These are phyloP conservation scores for Crithidia acanthocephali DNA, from an alignment of 208 protist species.

Conservation along the genomic window DNA sequence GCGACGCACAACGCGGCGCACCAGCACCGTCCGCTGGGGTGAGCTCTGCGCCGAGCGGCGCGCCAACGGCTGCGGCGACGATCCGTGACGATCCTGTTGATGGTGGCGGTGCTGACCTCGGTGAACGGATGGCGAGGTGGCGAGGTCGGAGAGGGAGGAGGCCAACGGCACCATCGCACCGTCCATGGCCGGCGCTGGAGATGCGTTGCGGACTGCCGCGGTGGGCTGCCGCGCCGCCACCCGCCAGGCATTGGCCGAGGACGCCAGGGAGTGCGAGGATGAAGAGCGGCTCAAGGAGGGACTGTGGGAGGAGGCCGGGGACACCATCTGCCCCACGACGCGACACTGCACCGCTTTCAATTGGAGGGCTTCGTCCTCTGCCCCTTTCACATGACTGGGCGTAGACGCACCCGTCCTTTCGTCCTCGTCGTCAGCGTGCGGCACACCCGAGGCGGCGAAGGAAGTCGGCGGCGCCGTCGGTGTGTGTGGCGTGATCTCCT, in stretches of 20 bases:
- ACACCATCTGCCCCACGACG: not conserved
- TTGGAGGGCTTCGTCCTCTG: not conserved
- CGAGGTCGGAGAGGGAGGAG: not conserved
- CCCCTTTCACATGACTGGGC: not conserved
- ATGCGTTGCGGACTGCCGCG: no score
- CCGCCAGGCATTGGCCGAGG: no score
- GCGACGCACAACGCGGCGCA: constrained; percentile 37
- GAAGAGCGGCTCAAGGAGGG: not conserved
- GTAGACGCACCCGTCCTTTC: no score
- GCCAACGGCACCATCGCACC: no score
- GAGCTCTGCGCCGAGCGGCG: not conserved
- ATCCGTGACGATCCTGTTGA: no score
- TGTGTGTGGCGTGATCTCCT: not conserved
- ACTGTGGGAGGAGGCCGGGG: not conserved
- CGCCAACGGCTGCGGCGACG: not conserved
- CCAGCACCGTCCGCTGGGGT: constrained; percentile 19
- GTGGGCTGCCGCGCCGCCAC: no score
- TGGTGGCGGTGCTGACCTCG: not conserved
- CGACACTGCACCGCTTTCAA: not conserved
- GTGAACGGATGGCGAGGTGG: not conserved
- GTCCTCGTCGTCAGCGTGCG: not conserved
- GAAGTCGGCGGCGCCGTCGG: not conserved
- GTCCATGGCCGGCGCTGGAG: no score
- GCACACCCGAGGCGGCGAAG: not conserved
- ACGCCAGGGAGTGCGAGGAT: no score